These are phyloP conservation scores for Fereydounia khargensis DNA, from an alignment of 1,284 basidiomycete species.

Conservation along the genomic window DNA sequence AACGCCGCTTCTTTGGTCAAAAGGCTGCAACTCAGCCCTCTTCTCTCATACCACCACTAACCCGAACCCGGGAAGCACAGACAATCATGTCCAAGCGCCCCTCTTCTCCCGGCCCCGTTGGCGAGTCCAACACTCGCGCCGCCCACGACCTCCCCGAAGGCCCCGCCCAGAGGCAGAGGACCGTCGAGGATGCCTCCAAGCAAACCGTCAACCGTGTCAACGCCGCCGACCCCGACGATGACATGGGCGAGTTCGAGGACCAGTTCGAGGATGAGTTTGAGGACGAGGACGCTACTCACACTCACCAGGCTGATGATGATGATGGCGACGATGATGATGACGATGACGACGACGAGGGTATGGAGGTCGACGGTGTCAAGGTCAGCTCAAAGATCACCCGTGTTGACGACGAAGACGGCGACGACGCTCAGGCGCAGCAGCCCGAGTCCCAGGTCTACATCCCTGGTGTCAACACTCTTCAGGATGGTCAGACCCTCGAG, in stretches of 20 bases:
- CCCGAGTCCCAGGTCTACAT: constrained; percentile 44
- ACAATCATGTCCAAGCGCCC: constrained; percentile 29
- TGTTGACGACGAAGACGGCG: constrained; percentile 58
- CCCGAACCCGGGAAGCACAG: not conserved
- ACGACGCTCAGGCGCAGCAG: constrained; percentile 58
- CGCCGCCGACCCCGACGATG: constrained; percentile 57
- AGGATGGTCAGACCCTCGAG: constrained; percentile 74
- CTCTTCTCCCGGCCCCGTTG: constrained; percentile 21
- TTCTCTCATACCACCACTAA: too few relatives aligned
- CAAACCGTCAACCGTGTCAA: constrained; percentile 22
- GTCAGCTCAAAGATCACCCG: constrained; percentile 42
- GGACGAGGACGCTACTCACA: constrained; percentile 58
- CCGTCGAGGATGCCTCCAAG: constrained; percentile 7
- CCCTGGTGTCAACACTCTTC: constrained; percentile 40
- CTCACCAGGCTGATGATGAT: constrained; percentile 25
- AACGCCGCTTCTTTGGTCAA: not conserved
- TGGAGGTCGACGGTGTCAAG: constrained; percentile 51
- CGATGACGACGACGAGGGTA: constrained; percentile 58
- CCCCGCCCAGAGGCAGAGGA: constrained; percentile 10
- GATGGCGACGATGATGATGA: constrained; percentile 54
- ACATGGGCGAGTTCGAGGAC: constrained; percentile 63
- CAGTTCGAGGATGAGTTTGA: constrained; percentile 63
- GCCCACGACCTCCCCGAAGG: too few relatives aligned
- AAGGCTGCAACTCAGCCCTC: too few relatives aligned
- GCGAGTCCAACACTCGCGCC: constrained; percentile 9